These are phyloP conservation scores for Kwoniella sp. DNA, from an alignment of 768 basidiomycete species.

Conservation along the genomic window DNA sequence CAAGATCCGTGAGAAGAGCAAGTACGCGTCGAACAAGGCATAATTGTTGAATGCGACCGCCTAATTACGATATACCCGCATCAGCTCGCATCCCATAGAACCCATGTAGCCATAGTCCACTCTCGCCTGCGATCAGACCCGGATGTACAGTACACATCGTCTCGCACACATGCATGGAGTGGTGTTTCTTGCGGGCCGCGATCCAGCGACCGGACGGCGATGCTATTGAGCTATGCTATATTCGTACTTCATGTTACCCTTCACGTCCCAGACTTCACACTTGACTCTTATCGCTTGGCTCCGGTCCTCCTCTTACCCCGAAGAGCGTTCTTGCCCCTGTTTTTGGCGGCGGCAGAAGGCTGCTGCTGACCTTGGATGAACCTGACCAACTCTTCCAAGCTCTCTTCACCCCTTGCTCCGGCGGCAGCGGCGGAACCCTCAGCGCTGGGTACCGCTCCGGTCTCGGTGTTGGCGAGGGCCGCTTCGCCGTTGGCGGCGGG, in stretches of 20 bases:
- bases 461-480: neutral
- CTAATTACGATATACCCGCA: neutral
- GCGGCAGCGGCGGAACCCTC: slow-evolving; percentile 3
- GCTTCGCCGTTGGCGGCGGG: neutral
- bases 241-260: neutral
- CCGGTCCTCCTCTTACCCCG: slow-evolving; percentile 46
- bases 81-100: neutral
- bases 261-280: neutral
- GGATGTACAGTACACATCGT: no score
- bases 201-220: neutral
- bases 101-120: neutral
- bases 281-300: slow-evolving; percentile 27
- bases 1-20: slow-evolving; percentile 12
- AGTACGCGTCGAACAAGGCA: slow-evolving; percentile 10
- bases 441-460: slow-evolving; percentile 8
- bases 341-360: slow-evolving; percentile 5
- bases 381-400: slow-evolving; percentile 52
- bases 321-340: slow-evolving; percentile 44
- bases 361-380: slow-evolving; percentile 49
- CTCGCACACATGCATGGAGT: no score
- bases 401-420: slow-evolving; percentile 42
- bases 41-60: neutral
- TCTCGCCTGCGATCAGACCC: no score
- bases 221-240: slow-evolving; percentile 1
- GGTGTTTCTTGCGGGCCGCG: no score